phyloP scores from a whole-genome alignment of 106 monocot species.

The Vanilla planifolia region DNA sequence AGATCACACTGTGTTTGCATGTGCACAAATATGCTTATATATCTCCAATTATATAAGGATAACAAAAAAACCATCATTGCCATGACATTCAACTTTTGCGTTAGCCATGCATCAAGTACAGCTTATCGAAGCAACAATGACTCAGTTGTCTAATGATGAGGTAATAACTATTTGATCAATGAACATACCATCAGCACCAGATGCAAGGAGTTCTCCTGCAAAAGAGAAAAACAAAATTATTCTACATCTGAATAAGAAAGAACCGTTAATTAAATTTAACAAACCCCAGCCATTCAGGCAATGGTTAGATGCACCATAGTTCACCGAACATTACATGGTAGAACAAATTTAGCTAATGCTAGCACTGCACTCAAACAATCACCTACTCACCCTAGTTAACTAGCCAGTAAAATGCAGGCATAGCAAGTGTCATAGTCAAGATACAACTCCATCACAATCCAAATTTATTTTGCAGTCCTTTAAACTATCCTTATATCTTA shows the following conservation, averaged over 20 bases:
- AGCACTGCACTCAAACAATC: neutral
- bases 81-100: too few relatives aligned
- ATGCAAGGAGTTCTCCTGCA: constrained; percentile 82
- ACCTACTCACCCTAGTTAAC: neutral
- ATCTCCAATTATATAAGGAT: too few relatives aligned
- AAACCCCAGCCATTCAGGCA: neutral
- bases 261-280: neutral
- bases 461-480: too few relatives aligned
- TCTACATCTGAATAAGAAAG: neutral
- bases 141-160: too few relatives aligned
- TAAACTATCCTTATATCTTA: too few relatives aligned
- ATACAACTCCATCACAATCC: neutral
- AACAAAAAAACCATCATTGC: neutral
- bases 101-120: too few relatives aligned
- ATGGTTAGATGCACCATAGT: neutral
- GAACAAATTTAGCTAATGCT: too few relatives aligned
- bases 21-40: too few relatives aligned
- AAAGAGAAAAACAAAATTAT: constrained; percentile 7
- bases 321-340: too few relatives aligned
- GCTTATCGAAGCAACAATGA: too few relatives aligned
- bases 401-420: neutral
- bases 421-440: neutral
- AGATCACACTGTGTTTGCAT: too few relatives aligned
- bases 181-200: constrained; percentile 94
- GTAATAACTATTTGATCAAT: neutral